phyloP scores from a whole-genome alignment of 2,329 filamentous ascomycete genomes.

The Boeremia exigua region DNA sequence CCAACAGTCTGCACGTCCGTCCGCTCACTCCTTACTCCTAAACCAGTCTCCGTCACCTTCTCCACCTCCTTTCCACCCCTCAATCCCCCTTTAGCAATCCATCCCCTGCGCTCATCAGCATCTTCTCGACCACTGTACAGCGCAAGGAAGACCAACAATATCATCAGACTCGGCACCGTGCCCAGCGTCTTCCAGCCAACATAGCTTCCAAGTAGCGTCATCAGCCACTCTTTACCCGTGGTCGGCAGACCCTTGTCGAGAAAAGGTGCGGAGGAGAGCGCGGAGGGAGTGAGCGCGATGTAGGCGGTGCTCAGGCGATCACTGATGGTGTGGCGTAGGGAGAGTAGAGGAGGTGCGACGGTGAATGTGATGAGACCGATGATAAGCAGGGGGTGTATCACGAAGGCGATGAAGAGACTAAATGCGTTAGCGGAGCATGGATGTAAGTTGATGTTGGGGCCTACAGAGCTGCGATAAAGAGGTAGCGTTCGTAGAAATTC shows the following conservation, averaged over 20 bases:
- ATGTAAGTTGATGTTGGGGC: not conserved
- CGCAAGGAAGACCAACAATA: not conserved
- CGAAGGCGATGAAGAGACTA: constrained; percentile 1
- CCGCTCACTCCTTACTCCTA: not conserved
- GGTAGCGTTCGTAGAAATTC: not conserved
- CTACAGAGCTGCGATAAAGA: not conserved
- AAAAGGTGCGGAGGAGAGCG: not conserved
- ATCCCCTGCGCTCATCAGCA: not conserved
- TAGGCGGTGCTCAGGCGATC: not conserved
- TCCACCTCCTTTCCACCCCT: not conserved
- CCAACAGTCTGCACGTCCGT: constrained; percentile 6
- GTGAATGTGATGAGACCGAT: constrained; percentile 8
- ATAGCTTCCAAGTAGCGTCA: not conserved
- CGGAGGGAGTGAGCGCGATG: not conserved
- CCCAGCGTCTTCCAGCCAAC: constrained; percentile 6
- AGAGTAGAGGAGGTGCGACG: constrained; percentile 6
- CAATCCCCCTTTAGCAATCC: not conserved
- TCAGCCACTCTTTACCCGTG: not conserved
- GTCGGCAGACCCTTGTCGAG: not conserved
- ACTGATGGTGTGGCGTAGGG: not conserved
- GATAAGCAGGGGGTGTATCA: constrained; percentile 3
- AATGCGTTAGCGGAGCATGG: not conserved
- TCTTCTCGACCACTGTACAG: not conserved
- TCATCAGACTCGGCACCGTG: not conserved
- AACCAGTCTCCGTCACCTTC: not conserved